phyloP scores from a whole-genome alignment of 2,329 filamentous ascomycete genomes.

The Coniochaeta pulveracea region DNA sequence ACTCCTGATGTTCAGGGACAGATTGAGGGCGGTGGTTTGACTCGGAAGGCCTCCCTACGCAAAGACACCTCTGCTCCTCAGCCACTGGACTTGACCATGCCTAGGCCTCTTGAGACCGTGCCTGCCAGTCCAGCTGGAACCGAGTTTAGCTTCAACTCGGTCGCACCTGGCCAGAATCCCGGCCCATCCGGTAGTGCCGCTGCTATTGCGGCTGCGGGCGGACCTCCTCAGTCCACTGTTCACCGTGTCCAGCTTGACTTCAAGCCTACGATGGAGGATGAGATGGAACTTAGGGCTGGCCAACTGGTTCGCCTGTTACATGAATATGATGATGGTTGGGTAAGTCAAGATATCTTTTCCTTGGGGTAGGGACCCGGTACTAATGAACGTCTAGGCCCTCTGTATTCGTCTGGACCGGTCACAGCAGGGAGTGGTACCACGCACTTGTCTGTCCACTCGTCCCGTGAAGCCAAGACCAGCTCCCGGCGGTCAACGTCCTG shows the following conservation, averaged over 20 bases:
- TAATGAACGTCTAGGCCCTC: slow-evolving; percentile 51
- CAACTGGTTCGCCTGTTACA: slow-evolving; percentile 82
- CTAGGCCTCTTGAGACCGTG: slow-evolving; percentile 20
- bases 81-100: slow-evolving; percentile 42
- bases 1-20: no score
- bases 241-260: slow-evolving; percentile 94
- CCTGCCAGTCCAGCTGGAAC: slow-evolving; percentile 52
- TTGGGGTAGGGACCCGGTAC: not conserved
- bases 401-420: slow-evolving; percentile 85
- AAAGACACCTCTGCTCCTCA: slow-evolving; percentile 34
- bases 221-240: slow-evolving; percentile 52
- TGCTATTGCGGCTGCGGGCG: slow-evolving; percentile 51
- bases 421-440: slow-evolving; percentile 83
- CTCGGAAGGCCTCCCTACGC: slow-evolving; percentile 46
- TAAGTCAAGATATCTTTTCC: slow-evolving; percentile 42
- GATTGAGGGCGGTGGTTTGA: no score
- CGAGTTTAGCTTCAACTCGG: slow-evolving; percentile 48
- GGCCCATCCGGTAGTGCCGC: slow-evolving; percentile 39
- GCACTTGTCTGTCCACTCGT: slow-evolving; percentile 85
- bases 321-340: slow-evolving; percentile 98
- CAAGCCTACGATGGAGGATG: slow-evolving; percentile 82
- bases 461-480: slow-evolving; percentile 74
- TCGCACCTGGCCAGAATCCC: slow-evolving; percentile 32
- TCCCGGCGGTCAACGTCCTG: slow-evolving; percentile 29
- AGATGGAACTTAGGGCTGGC: slow-evolving; percentile 70